Conservation (phyloP, 495 filamentous ascomycete species). For the Aspergillus indologenus region DNA sequence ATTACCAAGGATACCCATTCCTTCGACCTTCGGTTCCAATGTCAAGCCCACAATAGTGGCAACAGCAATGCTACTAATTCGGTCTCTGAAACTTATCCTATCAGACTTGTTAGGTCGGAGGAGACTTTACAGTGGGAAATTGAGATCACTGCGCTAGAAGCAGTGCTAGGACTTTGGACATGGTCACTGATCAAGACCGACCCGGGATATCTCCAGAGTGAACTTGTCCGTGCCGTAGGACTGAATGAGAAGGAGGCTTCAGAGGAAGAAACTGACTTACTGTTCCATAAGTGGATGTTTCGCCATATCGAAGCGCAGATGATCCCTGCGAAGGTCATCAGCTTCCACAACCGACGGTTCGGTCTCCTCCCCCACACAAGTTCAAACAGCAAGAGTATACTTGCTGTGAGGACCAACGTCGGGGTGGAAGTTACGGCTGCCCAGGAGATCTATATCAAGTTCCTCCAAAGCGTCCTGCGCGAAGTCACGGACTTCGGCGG, state of each 20-base stretch:
- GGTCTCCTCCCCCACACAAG: conserved; percentile 15
- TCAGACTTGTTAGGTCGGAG: conserved; percentile 22
- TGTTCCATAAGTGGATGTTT: conserved; percentile 43
- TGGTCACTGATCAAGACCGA: conserved; percentile 32
- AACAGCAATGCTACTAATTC: conserved; percentile 1
- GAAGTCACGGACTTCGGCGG: conserved; percentile 20
- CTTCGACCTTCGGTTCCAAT: conserved; percentile 26
- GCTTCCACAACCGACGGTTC: conserved; percentile 24
- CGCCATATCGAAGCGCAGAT: conserved; percentile 29
- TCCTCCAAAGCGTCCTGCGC: conserved; percentile 21
- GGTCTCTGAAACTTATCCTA: conserved; percentile 15
- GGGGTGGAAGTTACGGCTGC: conserved; percentile 31
- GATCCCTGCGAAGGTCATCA: conserved; percentile 21
- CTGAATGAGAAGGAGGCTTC: conserved; percentile 23
- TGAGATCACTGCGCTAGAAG: conserved; percentile 30
- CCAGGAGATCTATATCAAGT: conserved; percentile 39
- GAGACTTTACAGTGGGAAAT: conserved; percentile 31
- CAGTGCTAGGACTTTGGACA: conserved; percentile 34
- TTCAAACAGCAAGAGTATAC: conserved; percentile 17
- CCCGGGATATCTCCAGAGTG: conserved; percentile 13
- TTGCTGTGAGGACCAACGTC: conserved; percentile 27
- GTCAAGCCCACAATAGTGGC: conserved; percentile 7
- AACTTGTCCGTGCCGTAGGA: conserved; percentile 30
- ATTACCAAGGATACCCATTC: background rate
- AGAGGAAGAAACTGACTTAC: conserved; percentile 24